Evolutionary conservation across 2,329 filamentous ascomycete species (phyloP).

Genomic region (Ciborinia camelliae): DNA sequence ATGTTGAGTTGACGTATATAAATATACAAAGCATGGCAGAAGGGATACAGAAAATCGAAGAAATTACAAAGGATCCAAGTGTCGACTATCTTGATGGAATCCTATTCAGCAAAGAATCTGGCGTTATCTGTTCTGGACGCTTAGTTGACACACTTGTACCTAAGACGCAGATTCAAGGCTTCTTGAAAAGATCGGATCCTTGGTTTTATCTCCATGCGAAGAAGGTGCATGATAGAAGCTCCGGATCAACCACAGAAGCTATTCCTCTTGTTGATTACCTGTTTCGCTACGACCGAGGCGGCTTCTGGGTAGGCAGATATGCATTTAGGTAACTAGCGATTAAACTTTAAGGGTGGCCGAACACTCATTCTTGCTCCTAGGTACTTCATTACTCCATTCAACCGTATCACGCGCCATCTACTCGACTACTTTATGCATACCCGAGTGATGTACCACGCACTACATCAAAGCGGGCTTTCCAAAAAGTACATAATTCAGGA

Average conservation of each 20-base stretch:
- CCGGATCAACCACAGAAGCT: conserved; percentile 38
- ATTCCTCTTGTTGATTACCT: conserved; percentile 52
- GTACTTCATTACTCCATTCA: conserved; percentile 60
- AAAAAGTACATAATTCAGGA: conserved; percentile 61
- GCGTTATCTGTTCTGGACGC: conserved; percentile 52
- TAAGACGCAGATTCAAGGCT: background rate
- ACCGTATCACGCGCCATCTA: conserved; percentile 52
- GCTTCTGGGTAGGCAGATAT: conserved; percentile 63
- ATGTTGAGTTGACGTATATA: conserved; percentile 55
- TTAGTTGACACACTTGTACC: conserved; percentile 39
- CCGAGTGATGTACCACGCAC: conserved; percentile 57
- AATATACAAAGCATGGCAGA: conserved; percentile 43
- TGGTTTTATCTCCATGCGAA: conserved; percentile 63
- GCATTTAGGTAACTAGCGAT: conserved; percentile 44
- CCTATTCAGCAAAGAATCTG: conserved; percentile 43
- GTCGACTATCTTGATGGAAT: conserved; percentile 61
- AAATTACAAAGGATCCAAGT: conserved; percentile 27
- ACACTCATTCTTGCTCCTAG: background rate
- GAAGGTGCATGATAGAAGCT: conserved; percentile 30
- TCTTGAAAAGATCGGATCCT: conserved; percentile 43
- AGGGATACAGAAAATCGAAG: conserved; percentile 42
- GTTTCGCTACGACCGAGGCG: conserved; percentile 61
- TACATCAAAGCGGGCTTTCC: conserved; percentile 55
- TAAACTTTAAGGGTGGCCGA: background rate
- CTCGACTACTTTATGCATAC: conserved; percentile 60